A percentile compares a stretch with the other conserved stretches of the same genome.
Conservation (phyloP, 164 flowering plant genomes). For the Annona squamosa region DNA sequence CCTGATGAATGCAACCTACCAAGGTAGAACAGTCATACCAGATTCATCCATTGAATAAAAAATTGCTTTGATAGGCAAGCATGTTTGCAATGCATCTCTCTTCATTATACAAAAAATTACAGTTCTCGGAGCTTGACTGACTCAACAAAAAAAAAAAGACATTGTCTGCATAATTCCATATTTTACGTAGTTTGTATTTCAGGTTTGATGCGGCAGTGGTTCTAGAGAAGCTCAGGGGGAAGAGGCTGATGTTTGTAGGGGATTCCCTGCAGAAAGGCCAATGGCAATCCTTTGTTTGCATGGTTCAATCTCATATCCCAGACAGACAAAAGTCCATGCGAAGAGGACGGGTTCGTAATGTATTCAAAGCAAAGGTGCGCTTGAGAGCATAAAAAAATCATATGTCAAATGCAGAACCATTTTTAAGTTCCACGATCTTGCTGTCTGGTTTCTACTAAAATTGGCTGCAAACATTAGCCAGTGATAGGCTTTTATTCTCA, state of each 20-base stretch:
- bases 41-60: not conserved
- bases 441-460: too few species aligned
- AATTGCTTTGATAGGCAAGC: not conserved
- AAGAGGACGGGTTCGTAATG: constrained; percentile 44
- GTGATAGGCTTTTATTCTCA: not conserved
- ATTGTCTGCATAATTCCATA: not conserved
- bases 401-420: not conserved
- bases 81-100: not conserved
- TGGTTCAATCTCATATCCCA: constrained; percentile 65
- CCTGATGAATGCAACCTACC: constrained; percentile 81
- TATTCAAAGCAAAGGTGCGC: constrained; percentile 69
- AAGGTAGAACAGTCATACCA: constrained; percentile 28
- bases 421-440: too few species aligned
- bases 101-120: not conserved
- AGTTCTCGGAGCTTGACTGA: not conserved
- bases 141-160: too few species aligned
- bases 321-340: constrained; percentile 48
- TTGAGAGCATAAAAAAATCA: not conserved
- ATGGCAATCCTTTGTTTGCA: constrained; percentile 87
- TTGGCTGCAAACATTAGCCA: not conserved
- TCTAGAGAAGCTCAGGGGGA: constrained; percentile 59
- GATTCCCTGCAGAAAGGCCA: constrained; percentile 87
- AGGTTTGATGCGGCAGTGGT: constrained; percentile 66
- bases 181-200: constrained; percentile 1
- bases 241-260: constrained; percentile 84